Evolutionary conservation across 2,329 filamentous ascomycete species (phyloP).

Genomic region (Exophiala bonariae): DNA sequence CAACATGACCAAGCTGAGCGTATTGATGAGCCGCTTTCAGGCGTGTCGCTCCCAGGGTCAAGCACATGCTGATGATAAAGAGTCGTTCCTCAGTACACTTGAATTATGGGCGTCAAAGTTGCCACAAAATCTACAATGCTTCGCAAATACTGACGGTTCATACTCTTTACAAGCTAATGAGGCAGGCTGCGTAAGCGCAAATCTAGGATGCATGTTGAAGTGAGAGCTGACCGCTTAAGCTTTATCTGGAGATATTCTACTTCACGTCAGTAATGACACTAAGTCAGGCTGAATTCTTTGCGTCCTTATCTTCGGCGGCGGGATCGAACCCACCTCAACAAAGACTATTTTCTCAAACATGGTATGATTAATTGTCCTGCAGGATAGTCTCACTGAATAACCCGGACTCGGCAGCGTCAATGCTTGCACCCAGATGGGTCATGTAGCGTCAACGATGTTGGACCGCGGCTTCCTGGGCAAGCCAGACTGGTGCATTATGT

Average conservation of each 20-base stretch:
- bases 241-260: slow-evolving; percentile 5
- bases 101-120: slow-evolving; percentile 1
- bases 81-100: slow-evolving; percentile 2
- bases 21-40: not conserved
- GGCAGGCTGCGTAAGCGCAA: not conserved
- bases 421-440: slow-evolving; percentile 2
- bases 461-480: slow-evolving; percentile 4
- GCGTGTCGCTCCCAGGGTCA: not conserved
- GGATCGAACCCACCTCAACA: not conserved
- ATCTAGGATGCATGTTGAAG: not conserved
- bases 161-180: slow-evolving; percentile 2
- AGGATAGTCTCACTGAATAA: not conserved
- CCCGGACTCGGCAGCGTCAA: not conserved
- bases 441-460: not conserved
- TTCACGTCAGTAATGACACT: slow-evolving; percentile 2
- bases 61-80: not conserved
- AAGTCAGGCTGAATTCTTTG: slow-evolving; percentile 1
- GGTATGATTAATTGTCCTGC: not conserved
- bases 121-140: slow-evolving; percentile 5
- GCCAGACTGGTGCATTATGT: slow-evolving; percentile 1
- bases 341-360: slow-evolving; percentile 4
- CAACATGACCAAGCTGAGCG: slow-evolving; percentile 2
- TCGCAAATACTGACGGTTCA: not conserved
- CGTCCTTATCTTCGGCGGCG: not conserved
- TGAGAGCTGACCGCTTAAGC: slow-evolving; percentile 1